Percentiles rank a stretch among this genome's conserved stretches.
phyloP scores from a whole-genome alignment of 192 early-diverging fungal genomes.

The Glomus cerebriforme region DNA sequence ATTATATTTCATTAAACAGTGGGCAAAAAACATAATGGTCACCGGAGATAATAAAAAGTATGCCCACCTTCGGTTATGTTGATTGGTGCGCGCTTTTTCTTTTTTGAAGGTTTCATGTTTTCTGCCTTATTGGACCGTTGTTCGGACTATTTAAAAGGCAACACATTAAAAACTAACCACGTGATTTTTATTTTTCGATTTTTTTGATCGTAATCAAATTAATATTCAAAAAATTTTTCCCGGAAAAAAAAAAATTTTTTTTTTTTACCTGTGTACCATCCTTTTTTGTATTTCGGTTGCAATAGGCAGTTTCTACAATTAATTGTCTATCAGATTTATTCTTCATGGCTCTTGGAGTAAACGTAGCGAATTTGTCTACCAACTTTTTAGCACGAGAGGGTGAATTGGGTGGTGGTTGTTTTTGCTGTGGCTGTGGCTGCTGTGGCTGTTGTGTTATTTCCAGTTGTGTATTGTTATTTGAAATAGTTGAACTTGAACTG shows the following conservation, averaged over 20 bases:
- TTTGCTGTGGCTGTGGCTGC: background rate
- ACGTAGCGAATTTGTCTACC: constrained; percentile 24
- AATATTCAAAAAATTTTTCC: too few species aligned
- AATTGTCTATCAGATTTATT: constrained; percentile 29
- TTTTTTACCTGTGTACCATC: background rate
- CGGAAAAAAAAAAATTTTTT: background rate
- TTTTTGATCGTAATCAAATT: too few species aligned
- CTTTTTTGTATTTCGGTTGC: constrained; percentile 7
- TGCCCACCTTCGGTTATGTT: constrained; percentile 29
- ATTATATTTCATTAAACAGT: background rate
- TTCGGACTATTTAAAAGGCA: constrained; percentile 3
- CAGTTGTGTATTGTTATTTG: too few species aligned
- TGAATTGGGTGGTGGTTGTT: background rate
- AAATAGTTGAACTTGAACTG: background rate
- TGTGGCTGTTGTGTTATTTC: constrained; percentile 6
- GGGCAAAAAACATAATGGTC: background rate
- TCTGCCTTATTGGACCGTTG: constrained; percentile 3
- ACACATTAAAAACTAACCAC: background rate
- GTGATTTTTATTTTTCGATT: background rate
- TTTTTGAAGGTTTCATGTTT: background rate
- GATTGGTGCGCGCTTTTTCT: constrained; percentile 27
- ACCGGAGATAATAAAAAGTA: background rate
- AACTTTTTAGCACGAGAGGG: constrained; percentile 19
- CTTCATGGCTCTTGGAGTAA: constrained; percentile 1
- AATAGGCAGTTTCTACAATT: constrained; percentile 21